Evolutionary conservation across 116 monocot species (phyloP), one percentile per base, ranked within the genome.

Genomic region (Posidonia oceanica): DNA sequence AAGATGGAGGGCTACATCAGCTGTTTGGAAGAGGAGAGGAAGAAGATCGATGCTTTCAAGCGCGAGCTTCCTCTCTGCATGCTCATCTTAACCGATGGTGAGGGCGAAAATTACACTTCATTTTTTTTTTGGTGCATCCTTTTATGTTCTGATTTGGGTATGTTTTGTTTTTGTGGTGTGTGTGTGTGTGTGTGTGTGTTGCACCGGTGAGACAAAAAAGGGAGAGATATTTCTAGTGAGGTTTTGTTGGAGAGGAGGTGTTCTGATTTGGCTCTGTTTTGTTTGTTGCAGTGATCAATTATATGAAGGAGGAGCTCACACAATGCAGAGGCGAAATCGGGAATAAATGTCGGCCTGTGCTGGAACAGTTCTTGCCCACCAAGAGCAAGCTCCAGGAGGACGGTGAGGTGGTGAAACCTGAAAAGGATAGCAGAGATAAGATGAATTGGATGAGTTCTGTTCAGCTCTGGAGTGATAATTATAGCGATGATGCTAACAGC

Each of bases 361-460:
- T 81, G 8, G 81, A 86, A 59, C 86, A 88, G 67, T 86, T 82
- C 77, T 81, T 88, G 56, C 82, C 85, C 38, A 79, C 83, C 53
- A 59, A 63, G 17, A 73, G 73, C 70, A 81, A 72, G 72, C 69
- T 76, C 16, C 83, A 82, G 17, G 80, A 80, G 56, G 83, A 85
- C 4, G 20, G 55, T 52, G 63, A 65, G 58, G 74, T 63, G 58
- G 74, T 63, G 52, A 78, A 81, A 21, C 38, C 59, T 69, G 85
- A 87, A 15, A 71, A 70, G 3, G 91, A 83, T 68, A 42, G 61
- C 15, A 75, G 53, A 37, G 86, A 87, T 55, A 91, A 88, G 69
- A 88, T 72, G 80, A 81, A 79, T 72, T 95, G 95, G 95, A 88
- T 91, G 91, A 91, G 86, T 75, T 86, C 91, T 14, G 91, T 67